A percentile compares a stretch with the other conserved stretches of the same genome.
Conservation (phyloP, 495 filamentous ascomycete genomes). For the Penicillium canariense region DNA sequence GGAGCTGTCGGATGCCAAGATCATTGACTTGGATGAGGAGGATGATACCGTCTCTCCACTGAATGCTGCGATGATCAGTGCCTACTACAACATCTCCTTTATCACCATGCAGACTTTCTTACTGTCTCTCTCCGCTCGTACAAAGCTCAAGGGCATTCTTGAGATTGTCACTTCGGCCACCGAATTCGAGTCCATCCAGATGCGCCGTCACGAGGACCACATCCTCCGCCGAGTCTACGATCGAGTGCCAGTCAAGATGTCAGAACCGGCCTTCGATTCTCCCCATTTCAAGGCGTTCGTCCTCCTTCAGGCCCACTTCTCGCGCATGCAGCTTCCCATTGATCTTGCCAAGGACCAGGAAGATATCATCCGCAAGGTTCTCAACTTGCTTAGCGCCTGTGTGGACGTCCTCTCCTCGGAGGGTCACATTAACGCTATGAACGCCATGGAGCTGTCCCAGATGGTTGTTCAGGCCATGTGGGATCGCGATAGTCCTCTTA, state of each 20-base stretch:
- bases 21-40: slow-evolving; percentile 95
- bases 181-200: slow-evolving; percentile 94
- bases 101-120: slow-evolving; percentile 99
- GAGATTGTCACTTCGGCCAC: slow-evolving; percentile 97
- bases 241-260: slow-evolving; percentile 91
- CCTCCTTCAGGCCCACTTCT: slow-evolving; percentile 95
- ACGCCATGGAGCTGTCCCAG: slow-evolving; percentile 98
- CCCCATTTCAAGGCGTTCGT: slow-evolving; percentile 99
- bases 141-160: slow-evolving; percentile 91
- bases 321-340: slow-evolving; percentile 89
- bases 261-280: slow-evolving; percentile 78
- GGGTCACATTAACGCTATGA: slow-evolving; percentile 94
- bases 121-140: slow-evolving; percentile 84
- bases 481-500: slow-evolving; percentile 94
- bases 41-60: slow-evolving; percentile 87
- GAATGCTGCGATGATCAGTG: slow-evolving; percentile 95
- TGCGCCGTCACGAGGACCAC: slow-evolving; percentile 87
- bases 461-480: slow-evolving; percentile 99
- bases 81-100: slow-evolving; percentile 99
- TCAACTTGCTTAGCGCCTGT: slow-evolving; percentile 84
- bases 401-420: slow-evolving; percentile 96
- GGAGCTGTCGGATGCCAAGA: slow-evolving; percentile 89
- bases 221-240: slow-evolving; percentile 92
- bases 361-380: slow-evolving; percentile 76
- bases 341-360: slow-evolving; percentile 98